Percentiles rank a stretch among this genome's conserved stretches.
phyloP scores from a whole-genome alignment of 306 rosid genomes.

The Hylodesmum podocarpum region DNA sequence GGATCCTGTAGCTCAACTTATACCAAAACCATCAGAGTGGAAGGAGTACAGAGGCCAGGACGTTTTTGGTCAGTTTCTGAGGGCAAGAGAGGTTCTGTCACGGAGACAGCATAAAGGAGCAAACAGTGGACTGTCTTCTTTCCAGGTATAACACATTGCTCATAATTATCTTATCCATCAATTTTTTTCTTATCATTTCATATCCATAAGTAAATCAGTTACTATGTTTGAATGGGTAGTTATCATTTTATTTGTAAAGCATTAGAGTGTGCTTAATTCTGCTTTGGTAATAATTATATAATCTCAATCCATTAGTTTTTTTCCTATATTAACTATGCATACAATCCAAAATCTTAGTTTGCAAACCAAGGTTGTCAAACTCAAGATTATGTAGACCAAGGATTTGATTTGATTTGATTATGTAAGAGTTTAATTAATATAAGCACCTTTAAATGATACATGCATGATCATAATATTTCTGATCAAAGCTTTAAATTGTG shows the following conservation, averaged over 20 bases:
- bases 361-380: background rate
- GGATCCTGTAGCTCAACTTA: slow-evolving; percentile 45
- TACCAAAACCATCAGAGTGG: slow-evolving; percentile 68
- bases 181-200: slow-evolving; percentile 11
- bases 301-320: slow-evolving; percentile 11
- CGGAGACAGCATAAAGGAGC: slow-evolving; percentile 39
- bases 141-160: slow-evolving; percentile 55
- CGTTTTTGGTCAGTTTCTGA: slow-evolving; percentile 59
- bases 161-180: background rate
- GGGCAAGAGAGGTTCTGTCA: slow-evolving; percentile 51
- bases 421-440: background rate
- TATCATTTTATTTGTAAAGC: slow-evolving; percentile 19
- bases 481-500: background rate
- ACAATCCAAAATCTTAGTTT: slow-evolving; percentile 18
- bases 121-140: slow-evolving; percentile 42
- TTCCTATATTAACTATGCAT: slow-evolving; percentile 24
- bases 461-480: background rate
- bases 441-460: background rate
- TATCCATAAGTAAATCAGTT: background rate
- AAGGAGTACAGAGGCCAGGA: slow-evolving; percentile 45
- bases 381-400: background rate
- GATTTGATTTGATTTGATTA: too few relatives aligned
- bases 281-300: background rate
- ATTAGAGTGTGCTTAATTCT: background rate
- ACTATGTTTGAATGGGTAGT: slow-evolving; percentile 12